Base-by-base conservation (phyloP, 2,329 filamentous ascomycete species). In the Emergomyces orientalis region DNA sequence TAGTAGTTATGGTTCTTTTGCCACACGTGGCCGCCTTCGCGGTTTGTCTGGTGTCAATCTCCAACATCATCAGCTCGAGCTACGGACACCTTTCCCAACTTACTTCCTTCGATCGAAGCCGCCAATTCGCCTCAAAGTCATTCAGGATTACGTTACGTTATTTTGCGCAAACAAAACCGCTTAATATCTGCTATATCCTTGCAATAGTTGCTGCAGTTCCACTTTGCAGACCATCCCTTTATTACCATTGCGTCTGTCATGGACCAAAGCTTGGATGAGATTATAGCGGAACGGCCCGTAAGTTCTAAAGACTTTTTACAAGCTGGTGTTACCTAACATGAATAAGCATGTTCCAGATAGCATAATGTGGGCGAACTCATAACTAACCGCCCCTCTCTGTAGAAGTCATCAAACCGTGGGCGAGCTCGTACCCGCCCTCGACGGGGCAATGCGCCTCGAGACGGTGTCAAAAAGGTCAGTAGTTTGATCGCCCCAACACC, bases 401-500 rank as follows among this genome's bases (percentile, higher is more conserved):
- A 69, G 68, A 64, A 65, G 64, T 64, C 66, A 54, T 63, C 65
- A 60, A 63, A 66, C 54, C 71, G 75, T 67, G 73, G 74, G 67
- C 74, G 75, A 67, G 71, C 73, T 66, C 69, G 75, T 66, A 63
- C 64, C 58, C 67, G 68, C 59, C 71, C 70, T 67, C 77, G 79
- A 69, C 76, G 79, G 63, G 74, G 77, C 72, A 60, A 81, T 56
- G 87, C 83, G 70, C 88, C 89, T 72, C 88, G 89, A 78, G 90
- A 94, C 79, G 90, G 90, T 78, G 84, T 93, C 75, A 92, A 88
- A 91, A 95, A 95, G 91, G 91, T 93, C 76, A 55, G 72, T 64
- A 47, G 59, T 61, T 30, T 43, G 19, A 54, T 49, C 63, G 49
- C 25, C 63, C 41, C 61, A 55, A 52, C 55, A 8, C 57, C n/a